These are phyloP conservation scores for Cyclaneusma minus DNA, from an alignment of 2,329 filamentous ascomycete genomes.

Conservation along the genomic window DNA sequence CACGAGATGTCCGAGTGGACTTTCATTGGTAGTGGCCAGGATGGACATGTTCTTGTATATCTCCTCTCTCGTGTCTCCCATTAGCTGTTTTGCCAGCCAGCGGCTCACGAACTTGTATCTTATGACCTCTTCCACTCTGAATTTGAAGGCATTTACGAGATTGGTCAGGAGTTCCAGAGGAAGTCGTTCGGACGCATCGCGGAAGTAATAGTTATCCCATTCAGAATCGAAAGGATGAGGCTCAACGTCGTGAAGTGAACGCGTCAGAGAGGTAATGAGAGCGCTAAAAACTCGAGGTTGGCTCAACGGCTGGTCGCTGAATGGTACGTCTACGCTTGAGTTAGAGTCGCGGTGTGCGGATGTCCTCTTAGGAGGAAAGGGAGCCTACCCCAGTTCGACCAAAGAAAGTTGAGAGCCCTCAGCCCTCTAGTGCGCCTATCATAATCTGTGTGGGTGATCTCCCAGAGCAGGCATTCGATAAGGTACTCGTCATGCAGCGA, in stretches of 20 bases:
- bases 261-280: slow-evolving; percentile 42
- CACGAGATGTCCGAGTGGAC: slow-evolving; percentile 1
- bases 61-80: slow-evolving; percentile 40
- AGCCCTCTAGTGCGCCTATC: slow-evolving; percentile 41
- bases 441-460: slow-evolving; percentile 42
- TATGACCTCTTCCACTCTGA: slow-evolving; percentile 39
- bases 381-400: too few species aligned
- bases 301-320: too few species aligned
- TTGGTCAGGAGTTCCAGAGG: slow-evolving; percentile 41
- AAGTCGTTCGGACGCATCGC: slow-evolving; percentile 44
- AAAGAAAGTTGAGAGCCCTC: slow-evolving; percentile 37
- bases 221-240: slow-evolving; percentile 36
- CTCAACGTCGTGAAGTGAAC: slow-evolving; percentile 33
- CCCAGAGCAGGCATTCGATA: slow-evolving; percentile 35
- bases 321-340: too few species aligned
- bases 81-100: slow-evolving; percentile 62
- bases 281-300: slow-evolving; percentile 23
- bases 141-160: slow-evolving; percentile 37
- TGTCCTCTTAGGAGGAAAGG: too few species aligned
- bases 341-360: too few species aligned
- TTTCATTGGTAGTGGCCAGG: slow-evolving; percentile 21
- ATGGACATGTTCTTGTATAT: slow-evolving; percentile 31
- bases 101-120: slow-evolving; percentile 51
- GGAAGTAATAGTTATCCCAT: slow-evolving; percentile 47
- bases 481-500: slow-evolving; percentile 41